Conservation (phyloP, 2,329 filamentous ascomycete species). For the Colletotrichum plurivorum region DNA sequence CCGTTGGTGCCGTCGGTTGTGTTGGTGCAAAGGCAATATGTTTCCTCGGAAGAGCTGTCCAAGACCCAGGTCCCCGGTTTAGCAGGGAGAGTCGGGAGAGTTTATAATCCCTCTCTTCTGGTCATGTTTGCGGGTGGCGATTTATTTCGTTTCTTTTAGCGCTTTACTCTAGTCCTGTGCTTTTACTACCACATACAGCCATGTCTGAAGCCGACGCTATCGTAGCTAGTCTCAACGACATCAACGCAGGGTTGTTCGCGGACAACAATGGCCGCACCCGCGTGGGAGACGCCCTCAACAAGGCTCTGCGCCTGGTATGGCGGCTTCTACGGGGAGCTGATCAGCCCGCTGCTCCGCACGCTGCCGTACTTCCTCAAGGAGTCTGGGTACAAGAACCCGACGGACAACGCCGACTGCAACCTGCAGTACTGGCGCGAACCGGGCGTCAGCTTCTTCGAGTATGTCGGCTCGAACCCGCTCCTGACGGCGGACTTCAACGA, state of each 20-base stretch:
- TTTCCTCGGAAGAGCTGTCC: constrained; percentile 7
- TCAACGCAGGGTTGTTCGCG: constrained; percentile 48
- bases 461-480: constrained; percentile 47
- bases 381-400: constrained; percentile 52
- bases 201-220: constrained; percentile 47
- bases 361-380: constrained; percentile 51
- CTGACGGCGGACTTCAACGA: constrained; percentile 51
- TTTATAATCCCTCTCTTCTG: background rate
- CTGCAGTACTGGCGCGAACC: constrained; percentile 50
- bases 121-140: background rate
- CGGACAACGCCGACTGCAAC: constrained; percentile 49
- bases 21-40: background rate
- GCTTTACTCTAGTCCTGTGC: background rate
- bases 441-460: constrained; percentile 49
- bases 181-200: background rate
- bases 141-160: background rate
- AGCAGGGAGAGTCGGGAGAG: too few species aligned
- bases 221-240: constrained; percentile 44
- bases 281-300: constrained; percentile 49
- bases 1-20: constrained; percentile 6
- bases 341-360: constrained; percentile 48
- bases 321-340: constrained; percentile 51
- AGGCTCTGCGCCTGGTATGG: constrained; percentile 51
- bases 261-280: constrained; percentile 51
- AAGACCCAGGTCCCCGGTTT: background rate